Percentiles rank a stretch among this genome's conserved stretches.
Conservation (phyloP, 2,329 filamentous ascomycete genomes). For the Immersiporthe knoxdaviesiana region DNA sequence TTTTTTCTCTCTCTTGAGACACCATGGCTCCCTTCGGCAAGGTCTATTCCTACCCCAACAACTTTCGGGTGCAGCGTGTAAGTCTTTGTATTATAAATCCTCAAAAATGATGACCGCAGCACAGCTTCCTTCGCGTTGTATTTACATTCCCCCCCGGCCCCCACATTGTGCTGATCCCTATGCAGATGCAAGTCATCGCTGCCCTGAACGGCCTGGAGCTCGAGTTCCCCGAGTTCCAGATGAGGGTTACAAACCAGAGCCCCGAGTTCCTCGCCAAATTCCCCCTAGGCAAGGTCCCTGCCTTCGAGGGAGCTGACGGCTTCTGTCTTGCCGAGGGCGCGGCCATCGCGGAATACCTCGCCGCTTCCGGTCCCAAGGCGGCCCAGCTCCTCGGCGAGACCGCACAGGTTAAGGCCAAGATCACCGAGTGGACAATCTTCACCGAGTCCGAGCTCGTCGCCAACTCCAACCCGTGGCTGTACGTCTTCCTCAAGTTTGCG, state of each 20-base stretch:
- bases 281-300: slow-evolving; percentile 55
- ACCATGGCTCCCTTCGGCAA: slow-evolving; percentile 47
- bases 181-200: slow-evolving; percentile 41
- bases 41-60: slow-evolving; percentile 43
- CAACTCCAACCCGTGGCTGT: slow-evolving; percentile 32
- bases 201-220: slow-evolving; percentile 46
- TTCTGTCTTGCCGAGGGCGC: slow-evolving; percentile 49
- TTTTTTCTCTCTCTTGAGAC: neutral
- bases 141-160: too few relatives aligned
- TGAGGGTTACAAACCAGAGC: slow-evolving; percentile 47
- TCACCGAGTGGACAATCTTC: slow-evolving; percentile 52
- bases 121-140: too few relatives aligned
- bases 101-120: neutral
- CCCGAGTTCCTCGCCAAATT: slow-evolving; percentile 54
- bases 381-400: slow-evolving; percentile 50
- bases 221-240: slow-evolving; percentile 43
- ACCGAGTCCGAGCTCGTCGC: slow-evolving; percentile 42
- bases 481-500: slow-evolving; percentile 37
- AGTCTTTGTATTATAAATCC: slow-evolving; percentile 24
- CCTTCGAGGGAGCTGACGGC: slow-evolving; percentile 51
- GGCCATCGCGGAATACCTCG: slow-evolving; percentile 53
- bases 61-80: slow-evolving; percentile 44
- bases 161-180: slow-evolving; percentile 17
- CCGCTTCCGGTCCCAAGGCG: slow-evolving; percentile 47
- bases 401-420: slow-evolving; percentile 43